Evolutionary conservation across 1,139 yeast genomes (phyloP), one percentile per base, ranked within the genome.

Genomic region (Pichia sp.): DNA sequence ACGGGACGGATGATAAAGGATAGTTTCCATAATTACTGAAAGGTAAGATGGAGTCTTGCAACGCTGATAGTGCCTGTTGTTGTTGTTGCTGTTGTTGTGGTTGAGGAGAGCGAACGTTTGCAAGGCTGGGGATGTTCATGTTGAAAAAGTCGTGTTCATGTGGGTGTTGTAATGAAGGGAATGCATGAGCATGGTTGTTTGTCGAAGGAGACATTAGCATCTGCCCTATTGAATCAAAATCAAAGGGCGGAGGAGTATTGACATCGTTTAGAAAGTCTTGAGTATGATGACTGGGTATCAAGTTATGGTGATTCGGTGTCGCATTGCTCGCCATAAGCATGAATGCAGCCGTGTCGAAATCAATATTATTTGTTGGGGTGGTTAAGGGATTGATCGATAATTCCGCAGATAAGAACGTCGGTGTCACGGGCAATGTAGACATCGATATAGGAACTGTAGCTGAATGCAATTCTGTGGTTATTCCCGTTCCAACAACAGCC

Each of bases 191-290:
- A n/a, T 8, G 11, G 22, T 9, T 21, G 22, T 21, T 21, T 21
- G 22, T 9, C 11, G 22, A 9, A 11, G 42, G 42, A 7, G 43
- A 40, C 28, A 40, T 24, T 7, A 40, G 33, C 27, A 40, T 5
- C n/a, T 37, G 38, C 6, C 43, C 43, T 15, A 40, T 40, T 13
- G 34, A 24, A 17, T 40, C 39, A 19, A 40, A 40, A 18, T 40
- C 40, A 19, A 36, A 34, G 11, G 42, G 42, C n/a, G n/a, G n/a
- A n/a, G n/a, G 15, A 26, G 30, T n/a, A n/a, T n/a, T n/a, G n/a
- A n/a, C n/a, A n/a, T n/a, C n/a, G n/a, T n/a, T n/a, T n/a, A n/a
- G n/a, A n/a, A n/a, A n/a, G n/a, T n/a, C n/a, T n/a, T n/a, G n/a
- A n/a, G n/a, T n/a, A n/a, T n/a, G n/a, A n/a, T n/a, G n/a, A n/a